Conservation (phyloP, 441 rosid genomes). For the Arabidopsis lyrata region DNA sequence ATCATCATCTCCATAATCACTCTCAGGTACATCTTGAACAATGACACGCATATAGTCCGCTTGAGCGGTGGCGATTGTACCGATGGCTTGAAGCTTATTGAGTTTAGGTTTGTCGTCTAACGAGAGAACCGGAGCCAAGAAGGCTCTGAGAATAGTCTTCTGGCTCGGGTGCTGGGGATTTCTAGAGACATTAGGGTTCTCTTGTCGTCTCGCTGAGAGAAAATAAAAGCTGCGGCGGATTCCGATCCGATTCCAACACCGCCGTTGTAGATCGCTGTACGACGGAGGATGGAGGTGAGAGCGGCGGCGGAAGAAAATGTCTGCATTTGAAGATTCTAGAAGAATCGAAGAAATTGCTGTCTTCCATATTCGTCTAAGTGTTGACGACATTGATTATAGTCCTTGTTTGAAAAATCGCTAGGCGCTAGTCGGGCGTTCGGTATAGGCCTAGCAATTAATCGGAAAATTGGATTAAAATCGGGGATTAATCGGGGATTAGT, state of each 20-base stretch:
- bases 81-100: conserved; percentile 68
- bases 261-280: conserved; percentile 32
- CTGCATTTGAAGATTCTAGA: conserved; percentile 49
- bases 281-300: conserved; percentile 49
- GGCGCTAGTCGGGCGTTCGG: too few species aligned
- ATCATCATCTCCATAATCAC: neutral
- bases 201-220: conserved; percentile 49
- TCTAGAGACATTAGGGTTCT: conserved; percentile 50
- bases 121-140: conserved; percentile 67
- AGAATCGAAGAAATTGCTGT: neutral
- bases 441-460: too few species aligned
- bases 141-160: conserved; percentile 68
- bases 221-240: conserved; percentile 40
- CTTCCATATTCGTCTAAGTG: too few species aligned
- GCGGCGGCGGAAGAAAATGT: conserved; percentile 43
- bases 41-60: conserved; percentile 95
- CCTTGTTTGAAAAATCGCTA: too few species aligned
- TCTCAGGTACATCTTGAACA: conserved; percentile 44
- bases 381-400: too few species aligned
- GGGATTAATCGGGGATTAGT: too few species aligned
- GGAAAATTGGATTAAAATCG: too few species aligned
- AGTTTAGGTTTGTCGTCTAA: conserved; percentile 53
- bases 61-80: conserved; percentile 79
- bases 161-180: conserved; percentile 55
- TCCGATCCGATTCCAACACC: neutral